A percentile compares a stretch with the other conserved stretches of the same genome.
phyloP scores from a whole-genome alignment of 257 asterid species.

The Solanum peruvianum region DNA sequence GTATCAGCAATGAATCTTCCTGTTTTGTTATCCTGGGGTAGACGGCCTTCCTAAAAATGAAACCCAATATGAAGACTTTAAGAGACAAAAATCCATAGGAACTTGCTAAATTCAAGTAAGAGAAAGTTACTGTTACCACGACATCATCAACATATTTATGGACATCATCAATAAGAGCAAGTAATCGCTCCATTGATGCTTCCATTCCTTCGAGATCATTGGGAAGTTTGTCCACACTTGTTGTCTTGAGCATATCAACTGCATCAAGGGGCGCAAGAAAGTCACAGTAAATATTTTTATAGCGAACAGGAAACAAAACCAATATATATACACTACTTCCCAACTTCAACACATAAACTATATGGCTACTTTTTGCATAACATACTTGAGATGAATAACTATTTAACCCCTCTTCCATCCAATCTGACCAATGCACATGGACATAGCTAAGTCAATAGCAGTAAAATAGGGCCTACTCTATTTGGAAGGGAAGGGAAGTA shows the following conservation, averaged over 20 bases:
- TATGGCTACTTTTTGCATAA: not conserved
- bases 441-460: slow-evolving; percentile 54
- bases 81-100: not conserved
- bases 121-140: slow-evolving; percentile 49
- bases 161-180: slow-evolving; percentile 71
- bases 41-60: slow-evolving; percentile 58
- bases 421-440: slow-evolving; percentile 9
- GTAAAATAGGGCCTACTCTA: slow-evolving; percentile 27
- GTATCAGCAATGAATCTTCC: slow-evolving; percentile 70
- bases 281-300: not conserved
- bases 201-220: slow-evolving; percentile 96
- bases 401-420: not conserved
- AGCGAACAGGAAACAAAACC: not conserved
- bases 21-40: slow-evolving; percentile 47
- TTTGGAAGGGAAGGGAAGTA: slow-evolving; percentile 17
- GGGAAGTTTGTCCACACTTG: slow-evolving; percentile 79
- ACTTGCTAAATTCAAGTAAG: not conserved
- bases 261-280: slow-evolving; percentile 3
- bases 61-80: not conserved
- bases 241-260: slow-evolving; percentile 82
- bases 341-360: not conserved
- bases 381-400: not conserved
- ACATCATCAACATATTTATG: slow-evolving; percentile 86
- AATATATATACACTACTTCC: not conserved
- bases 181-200: slow-evolving; percentile 75